Conservation (phyloP, 805 yeast genomes). For the Isabelozyma gotoi region DNA sequence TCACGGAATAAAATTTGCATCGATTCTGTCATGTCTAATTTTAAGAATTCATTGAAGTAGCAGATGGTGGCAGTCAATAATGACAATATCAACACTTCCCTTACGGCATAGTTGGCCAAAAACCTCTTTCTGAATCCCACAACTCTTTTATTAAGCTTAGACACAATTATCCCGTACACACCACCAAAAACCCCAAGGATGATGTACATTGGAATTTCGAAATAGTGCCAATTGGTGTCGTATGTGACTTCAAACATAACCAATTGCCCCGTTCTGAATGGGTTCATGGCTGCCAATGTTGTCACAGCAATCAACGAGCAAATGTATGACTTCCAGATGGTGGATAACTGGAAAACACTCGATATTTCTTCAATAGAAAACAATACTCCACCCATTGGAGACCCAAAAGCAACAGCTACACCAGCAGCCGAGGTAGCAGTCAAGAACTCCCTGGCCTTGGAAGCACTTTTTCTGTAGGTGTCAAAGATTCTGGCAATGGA, state of each 20-base stretch:
- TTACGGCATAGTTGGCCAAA: conserved; percentile 55
- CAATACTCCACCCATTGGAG: conserved; percentile 94
- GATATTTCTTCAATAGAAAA: conserved; percentile 92
- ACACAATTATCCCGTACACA: conserved; percentile 75
- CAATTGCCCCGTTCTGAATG: conserved; percentile 92
- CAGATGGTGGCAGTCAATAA: conserved; percentile 71
- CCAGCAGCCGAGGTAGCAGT: conserved; percentile 97
- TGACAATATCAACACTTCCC: conserved; percentile 71
- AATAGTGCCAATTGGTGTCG: conserved; percentile 81
- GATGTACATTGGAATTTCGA: conserved; percentile 79
- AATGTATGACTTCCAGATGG: conserved; percentile 89
- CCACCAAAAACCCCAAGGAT: conserved; percentile 91
- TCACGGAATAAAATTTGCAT: conserved; percentile 90
- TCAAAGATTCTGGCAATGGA: conserved; percentile 59
- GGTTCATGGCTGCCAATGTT: conserved; percentile 76
- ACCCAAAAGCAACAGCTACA: conserved; percentile 96
- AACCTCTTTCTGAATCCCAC: conserved; percentile 76
- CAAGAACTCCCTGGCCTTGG: conserved; percentile 56
- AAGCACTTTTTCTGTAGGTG: conserved; percentile 45
- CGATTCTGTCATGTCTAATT: conserved; percentile 90
- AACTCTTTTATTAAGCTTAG: conserved; percentile 71
- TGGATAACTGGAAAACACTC: conserved; percentile 65
- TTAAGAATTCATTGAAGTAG: conserved; percentile 78
- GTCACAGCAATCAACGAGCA: conserved; percentile 88
- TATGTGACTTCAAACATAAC: conserved; percentile 91